A percentile compares a stretch with the other conserved stretches of the same genome.
Evolutionary conservation across 306 rosid species (phyloP).

Genomic region (Abrus precatorius): DNA sequence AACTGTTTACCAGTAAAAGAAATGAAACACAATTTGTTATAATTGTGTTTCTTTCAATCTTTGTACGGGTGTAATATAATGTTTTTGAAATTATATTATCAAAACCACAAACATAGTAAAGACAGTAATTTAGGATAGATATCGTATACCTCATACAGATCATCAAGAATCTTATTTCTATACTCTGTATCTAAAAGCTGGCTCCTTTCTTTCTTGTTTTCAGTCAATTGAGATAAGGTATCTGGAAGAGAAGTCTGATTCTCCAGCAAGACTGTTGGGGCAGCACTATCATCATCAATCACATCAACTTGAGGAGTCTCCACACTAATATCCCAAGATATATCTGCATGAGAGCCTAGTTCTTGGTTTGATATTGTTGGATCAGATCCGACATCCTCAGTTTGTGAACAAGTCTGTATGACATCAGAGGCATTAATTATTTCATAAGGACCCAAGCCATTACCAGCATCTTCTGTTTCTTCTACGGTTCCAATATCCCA

Average conservation of each 20-base stretch:
- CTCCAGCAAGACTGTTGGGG: constrained; percentile 55
- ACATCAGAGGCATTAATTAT: constrained; percentile 80
- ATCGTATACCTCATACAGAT: constrained; percentile 78
- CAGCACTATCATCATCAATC: constrained; percentile 67
- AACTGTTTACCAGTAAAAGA: constrained; percentile 31
- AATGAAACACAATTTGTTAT: background rate
- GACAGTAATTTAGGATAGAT: constrained; percentile 23
- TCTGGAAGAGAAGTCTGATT: constrained; percentile 60
- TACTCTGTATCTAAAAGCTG: constrained; percentile 86
- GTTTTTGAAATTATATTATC: constrained; percentile 17
- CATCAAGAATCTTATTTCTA: constrained; percentile 92
- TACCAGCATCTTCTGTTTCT: constrained; percentile 77
- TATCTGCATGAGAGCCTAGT: constrained; percentile 54
- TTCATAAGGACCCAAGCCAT: constrained; percentile 94
- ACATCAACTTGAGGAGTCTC: constrained; percentile 80
- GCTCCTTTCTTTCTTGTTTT: constrained; percentile 73
- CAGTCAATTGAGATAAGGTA: constrained; percentile 55
- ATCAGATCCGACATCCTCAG: constrained; percentile 61
- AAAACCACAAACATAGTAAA: constrained; percentile 7
- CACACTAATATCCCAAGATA: constrained; percentile 91
- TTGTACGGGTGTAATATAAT: background rate
- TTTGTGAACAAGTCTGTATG: constrained; percentile 57
- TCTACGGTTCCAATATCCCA: constrained; percentile 90
- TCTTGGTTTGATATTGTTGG: constrained; percentile 57
- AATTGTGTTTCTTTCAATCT: constrained; percentile 23